These are phyloP conservation scores for Hyphodiscus sp. DNA, from an alignment of 2,329 filamentous ascomycete genomes.

Conservation along the genomic window DNA sequence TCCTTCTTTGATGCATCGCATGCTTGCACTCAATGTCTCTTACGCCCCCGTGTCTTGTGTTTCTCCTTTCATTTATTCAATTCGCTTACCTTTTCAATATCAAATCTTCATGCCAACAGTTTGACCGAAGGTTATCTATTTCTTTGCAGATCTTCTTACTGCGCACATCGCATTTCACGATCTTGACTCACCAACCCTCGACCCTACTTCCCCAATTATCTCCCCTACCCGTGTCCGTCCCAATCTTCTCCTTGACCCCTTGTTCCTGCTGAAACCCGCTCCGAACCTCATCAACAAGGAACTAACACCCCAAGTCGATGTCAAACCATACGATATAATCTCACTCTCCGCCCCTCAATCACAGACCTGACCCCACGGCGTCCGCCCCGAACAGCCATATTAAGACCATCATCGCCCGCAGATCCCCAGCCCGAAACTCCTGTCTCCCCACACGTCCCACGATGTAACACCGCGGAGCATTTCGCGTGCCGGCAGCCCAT, in stretches of 20 bases:
- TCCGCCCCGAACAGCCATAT: neutral
- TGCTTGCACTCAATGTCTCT: neutral
- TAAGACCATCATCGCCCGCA: neutral
- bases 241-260: neutral
- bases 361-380: neutral
- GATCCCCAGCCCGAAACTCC: neutral
- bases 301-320: neutral
- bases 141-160: neutral
- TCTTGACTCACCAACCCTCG: neutral
- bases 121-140: neutral
- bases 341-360: neutral
- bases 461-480: neutral
- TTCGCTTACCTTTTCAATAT: neutral
- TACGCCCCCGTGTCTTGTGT: neutral
- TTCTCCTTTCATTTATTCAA: neutral
- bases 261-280: neutral
- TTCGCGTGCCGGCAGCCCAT: neutral
- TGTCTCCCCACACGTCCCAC: neutral
- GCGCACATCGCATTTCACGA: neutral
- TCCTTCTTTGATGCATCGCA: neutral
- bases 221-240: neutral
- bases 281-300: neutral
- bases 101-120: neutral
- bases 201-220: neutral
- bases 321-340: neutral